Conservation (phyloP, 2,329 filamentous ascomycete genomes). For the Epicoccum sorghinum region DNA sequence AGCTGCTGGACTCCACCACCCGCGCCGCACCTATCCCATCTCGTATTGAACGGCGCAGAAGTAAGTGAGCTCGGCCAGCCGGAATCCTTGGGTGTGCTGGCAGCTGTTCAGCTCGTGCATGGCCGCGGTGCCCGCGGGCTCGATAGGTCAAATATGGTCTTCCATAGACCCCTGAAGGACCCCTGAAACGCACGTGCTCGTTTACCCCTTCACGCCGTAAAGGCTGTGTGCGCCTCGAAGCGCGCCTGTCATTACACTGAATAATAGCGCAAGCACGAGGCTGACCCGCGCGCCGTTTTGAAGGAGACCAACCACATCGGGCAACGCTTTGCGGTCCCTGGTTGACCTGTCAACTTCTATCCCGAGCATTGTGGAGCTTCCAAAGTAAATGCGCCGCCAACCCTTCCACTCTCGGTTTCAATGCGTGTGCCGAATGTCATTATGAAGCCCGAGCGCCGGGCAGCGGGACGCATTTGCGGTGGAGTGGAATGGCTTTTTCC, state of each 20-base stretch:
- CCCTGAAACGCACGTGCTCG: conserved; percentile 13
- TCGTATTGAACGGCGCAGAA: not conserved
- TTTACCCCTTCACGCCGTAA: not conserved
- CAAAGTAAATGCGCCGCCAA: conserved; percentile 7
- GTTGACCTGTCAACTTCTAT: conserved; percentile 4
- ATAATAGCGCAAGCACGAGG: conserved; percentile 9
- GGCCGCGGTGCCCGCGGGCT: not conserved
- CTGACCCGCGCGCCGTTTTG: not conserved
- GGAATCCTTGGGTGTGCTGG: not conserved
- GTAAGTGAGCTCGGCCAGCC: not conserved
- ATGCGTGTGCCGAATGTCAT: not conserved
- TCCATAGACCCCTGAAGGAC: conserved; percentile 1
- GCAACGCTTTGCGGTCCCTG: not conserved
- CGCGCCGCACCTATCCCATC: conserved; percentile 1
- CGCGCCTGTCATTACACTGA: conserved; percentile 8
- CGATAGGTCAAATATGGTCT: not conserved
- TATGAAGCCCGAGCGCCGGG: conserved; percentile 2
- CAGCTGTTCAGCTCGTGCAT: not conserved
- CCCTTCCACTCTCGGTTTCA: conserved; percentile 9
- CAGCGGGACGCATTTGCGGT: not conserved
- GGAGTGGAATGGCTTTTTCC: not conserved
- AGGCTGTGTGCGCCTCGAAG: not conserved
- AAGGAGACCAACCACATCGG: not conserved
- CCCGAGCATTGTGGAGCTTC: conserved; percentile 13
- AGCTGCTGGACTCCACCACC: not conserved